These are phyloP conservation scores for Conticribra guillardii DNA, from an alignment of 108 stramenopile species.

Conservation along the genomic window DNA sequence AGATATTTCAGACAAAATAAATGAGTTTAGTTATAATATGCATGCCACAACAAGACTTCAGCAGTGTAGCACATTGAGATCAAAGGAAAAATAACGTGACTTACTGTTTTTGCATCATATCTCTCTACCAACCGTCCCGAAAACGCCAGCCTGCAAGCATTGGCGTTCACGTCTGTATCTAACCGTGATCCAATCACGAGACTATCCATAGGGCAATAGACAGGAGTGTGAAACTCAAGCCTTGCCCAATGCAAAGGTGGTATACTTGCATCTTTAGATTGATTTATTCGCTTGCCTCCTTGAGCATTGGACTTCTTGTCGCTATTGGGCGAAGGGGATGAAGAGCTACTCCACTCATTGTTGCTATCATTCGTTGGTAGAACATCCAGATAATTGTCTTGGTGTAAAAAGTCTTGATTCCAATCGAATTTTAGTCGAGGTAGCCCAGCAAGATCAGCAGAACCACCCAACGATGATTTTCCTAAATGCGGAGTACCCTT, in stretches of 20 bases:
- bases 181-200: slow-evolving; percentile 93
- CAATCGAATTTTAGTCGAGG: slow-evolving; percentile 79
- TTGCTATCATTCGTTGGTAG: slow-evolving; percentile 38
- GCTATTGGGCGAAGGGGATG: neutral
- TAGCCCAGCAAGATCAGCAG: slow-evolving; percentile 77
- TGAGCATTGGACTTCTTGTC: neutral
- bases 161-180: slow-evolving; percentile 75
- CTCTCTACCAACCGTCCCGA: slow-evolving; percentile 83
- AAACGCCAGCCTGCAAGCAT: slow-evolving; percentile 92
- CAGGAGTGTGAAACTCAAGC: slow-evolving; percentile 89
- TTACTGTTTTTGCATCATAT: slow-evolving; percentile 47
- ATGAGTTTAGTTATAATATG: too few species aligned
- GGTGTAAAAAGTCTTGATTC: slow-evolving; percentile 82
- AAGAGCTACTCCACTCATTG: slow-evolving; percentile 15
- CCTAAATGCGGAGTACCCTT: slow-evolving; percentile 22
- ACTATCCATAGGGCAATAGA: slow-evolving; percentile 86
- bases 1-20: too few species aligned
- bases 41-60: neutral
- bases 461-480: slow-evolving; percentile 76
- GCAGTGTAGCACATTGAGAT: neutral
- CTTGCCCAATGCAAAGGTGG: slow-evolving; percentile 91
- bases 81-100: neutral
- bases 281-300: slow-evolving; percentile 1
- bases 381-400: slow-evolving; percentile 74
- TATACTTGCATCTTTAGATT: slow-evolving; percentile 16